A percentile compares a stretch with the other conserved stretches of the same genome.
Evolutionary conservation across 2,329 filamentous ascomycete genomes (phyloP).

Genomic region (Sporothrix schenckii): DNA sequence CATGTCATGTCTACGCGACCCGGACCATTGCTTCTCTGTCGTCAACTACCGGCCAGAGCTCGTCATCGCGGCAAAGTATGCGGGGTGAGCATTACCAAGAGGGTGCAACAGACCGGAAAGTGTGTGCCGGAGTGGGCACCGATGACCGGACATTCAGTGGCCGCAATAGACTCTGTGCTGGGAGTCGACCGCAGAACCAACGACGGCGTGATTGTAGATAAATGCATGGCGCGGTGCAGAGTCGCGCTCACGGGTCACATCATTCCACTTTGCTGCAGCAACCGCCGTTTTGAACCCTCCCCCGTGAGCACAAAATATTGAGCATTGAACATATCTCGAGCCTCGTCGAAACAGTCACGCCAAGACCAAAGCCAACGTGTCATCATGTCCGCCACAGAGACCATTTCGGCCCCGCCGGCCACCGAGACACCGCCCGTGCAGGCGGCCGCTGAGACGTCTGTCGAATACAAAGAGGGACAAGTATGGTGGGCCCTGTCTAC

Average conservation of each 20-base stretch:
- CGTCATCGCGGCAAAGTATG: background rate
- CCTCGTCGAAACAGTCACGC: background rate
- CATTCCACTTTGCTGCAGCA: background rate
- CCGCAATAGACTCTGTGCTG: background rate
- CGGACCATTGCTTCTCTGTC: background rate
- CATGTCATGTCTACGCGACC: background rate
- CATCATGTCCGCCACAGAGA: constrained; percentile 5
- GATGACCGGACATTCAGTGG: background rate
- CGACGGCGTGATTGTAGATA: background rate
- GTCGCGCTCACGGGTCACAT: background rate
- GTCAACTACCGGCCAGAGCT: background rate
- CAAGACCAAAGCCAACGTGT: background rate
- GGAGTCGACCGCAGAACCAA: background rate
- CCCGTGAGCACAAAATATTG: background rate
- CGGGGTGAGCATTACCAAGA: background rate
- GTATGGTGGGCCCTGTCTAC: background rate
- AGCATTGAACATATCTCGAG: background rate
- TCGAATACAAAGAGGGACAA: constrained; percentile 31
- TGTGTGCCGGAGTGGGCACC: background rate
- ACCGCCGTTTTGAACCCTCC: no score
- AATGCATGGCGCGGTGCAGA: background rate
- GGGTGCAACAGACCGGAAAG: background rate
- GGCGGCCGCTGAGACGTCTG: constrained; percentile 31
- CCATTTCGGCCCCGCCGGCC: background rate
- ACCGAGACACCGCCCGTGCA: background rate